Evolutionary conservation across 106 monocot species (phyloP), one percentile per base, ranked within the genome.

Genomic region (Acanthochlamys bracteata): DNA sequence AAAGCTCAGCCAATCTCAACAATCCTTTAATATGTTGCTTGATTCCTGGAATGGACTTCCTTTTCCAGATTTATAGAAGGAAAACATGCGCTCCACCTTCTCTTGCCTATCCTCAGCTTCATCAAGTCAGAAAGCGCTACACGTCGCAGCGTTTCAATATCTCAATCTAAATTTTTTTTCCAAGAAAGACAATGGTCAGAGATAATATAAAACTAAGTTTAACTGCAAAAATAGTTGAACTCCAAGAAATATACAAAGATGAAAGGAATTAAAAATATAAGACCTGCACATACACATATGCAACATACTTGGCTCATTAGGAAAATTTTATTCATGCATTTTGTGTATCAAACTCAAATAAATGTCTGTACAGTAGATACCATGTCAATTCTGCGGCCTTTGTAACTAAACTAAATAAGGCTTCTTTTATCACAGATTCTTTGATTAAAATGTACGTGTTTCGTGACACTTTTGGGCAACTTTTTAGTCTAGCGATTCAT

Each of bases 41-140:
- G 64, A 49, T 24, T 79, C 82, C 27, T 69, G 71, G 67, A 88
- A 88, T 54, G 80, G 83, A 61, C 80, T 73, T 66, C 64, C 71
- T 73, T 75, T 90, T 60, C 55, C 63, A 63, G 71, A 61, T 49
- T 73, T 84, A 58, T 78, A 77, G 7, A 81, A 69, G n/a, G 83
- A 62, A 56, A 96, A 66, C 9, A 83, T 10, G 27, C 73, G 71
- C 54, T 96, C 96, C 0, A 88, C 14, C 53, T 83, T 82, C 4
- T 88, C 91, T 59, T 96, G 96, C 43, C 75, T 80, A 16, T 85
- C 96, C 80, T 71, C 40, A 91, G 63, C 64, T 91, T 96, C 91
- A 91, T 75, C 25, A 96, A 24, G 25, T 96, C 96, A 59, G 80
- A 80, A 66, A 88, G 83, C 24, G 80, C 78, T 70, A 91, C 88